Evolutionary conservation across 805 yeast species (phyloP), one percentile per base, ranked within the genome.

Genomic region (Myxozyma sirexii): DNA sequence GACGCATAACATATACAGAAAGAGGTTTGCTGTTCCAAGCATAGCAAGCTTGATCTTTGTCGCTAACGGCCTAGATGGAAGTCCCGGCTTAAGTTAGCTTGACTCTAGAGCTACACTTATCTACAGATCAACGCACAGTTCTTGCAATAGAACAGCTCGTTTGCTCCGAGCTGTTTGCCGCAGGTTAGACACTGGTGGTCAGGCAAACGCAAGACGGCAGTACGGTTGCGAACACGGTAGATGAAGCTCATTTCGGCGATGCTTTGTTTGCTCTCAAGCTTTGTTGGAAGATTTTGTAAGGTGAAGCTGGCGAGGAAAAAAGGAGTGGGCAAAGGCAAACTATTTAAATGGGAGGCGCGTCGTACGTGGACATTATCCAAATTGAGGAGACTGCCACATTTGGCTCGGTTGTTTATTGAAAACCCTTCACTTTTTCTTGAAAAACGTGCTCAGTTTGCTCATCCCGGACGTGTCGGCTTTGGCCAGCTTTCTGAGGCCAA

Each of bases 381-480:
- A 38, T 33, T 12, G 6, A 33, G 2, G n/a, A 3, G 37, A 33
- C 12, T 4, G 15, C n/a, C 2, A 33, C 1, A 29, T 31, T 13
- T 17, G 13, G 24, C 19, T 19, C 26, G 19, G 5, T 15, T 8
- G 8, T 10, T 21, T 6, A n/a, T 17, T 24, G 13, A 5, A 12
- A 17, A 17, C 23, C 6, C 13, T 15, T 17, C 41, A 48, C 52
- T 63, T 68, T 57, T 68, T 67, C 43, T 62, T 64, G 63, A 75
- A 75, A 70, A 76, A 74, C 33, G 72, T 70, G 29, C 67, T 66
- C 26, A 75, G 52, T 13, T 73, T 69, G 50, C 65, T 61, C 65
- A 68, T 70, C 37, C 68, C 71, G 5, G 56, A 29, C 23, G 60
- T 63, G 43, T 67, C 65, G 15, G 54, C 66, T 44, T 62, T 65